Evolutionary conservation across 176 grass and related monocot genomes (phyloP).

Genomic region (maize (Zea mays)): DNA sequence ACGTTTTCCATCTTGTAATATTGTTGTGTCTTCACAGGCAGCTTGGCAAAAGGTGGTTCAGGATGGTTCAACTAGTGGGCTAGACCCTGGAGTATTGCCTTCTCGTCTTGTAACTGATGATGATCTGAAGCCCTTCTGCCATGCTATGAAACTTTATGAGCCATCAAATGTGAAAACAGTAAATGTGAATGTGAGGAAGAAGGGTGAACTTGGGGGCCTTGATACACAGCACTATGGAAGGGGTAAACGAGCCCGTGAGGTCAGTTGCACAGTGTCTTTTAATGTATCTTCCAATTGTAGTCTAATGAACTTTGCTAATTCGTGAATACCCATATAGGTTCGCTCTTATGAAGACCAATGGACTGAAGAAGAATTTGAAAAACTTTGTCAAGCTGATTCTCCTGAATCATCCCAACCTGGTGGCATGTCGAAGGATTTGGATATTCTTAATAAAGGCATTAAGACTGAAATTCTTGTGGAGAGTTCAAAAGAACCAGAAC

Average conservation of each 20-base stretch:
- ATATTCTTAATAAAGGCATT: slow-evolving; percentile 47
- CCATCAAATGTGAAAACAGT: slow-evolving; percentile 52
- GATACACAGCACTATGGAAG: slow-evolving; percentile 94
- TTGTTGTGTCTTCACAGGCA: slow-evolving; percentile 49
- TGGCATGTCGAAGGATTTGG: slow-evolving; percentile 50
- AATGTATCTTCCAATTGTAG: neutral
- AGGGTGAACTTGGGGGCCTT: slow-evolving; percentile 68
- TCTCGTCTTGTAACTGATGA: slow-evolving; percentile 92
- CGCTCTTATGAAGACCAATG: slow-evolving; percentile 98
- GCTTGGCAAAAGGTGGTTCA: slow-evolving; percentile 72
- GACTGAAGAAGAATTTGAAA: slow-evolving; percentile 99
- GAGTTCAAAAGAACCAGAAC: slow-evolving; percentile 45
- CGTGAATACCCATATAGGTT: slow-evolving; percentile 54
- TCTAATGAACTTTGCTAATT: slow-evolving; percentile 36
- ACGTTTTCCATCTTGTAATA: neutral
- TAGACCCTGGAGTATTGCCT: slow-evolving; percentile 53
- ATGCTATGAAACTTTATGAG: slow-evolving; percentile 89
- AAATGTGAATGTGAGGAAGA: slow-evolving; percentile 65
- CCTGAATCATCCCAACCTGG: slow-evolving; percentile 55
- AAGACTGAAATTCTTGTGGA: slow-evolving; percentile 55
- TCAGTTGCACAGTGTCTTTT: slow-evolving; percentile 41
- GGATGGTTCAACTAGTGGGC: slow-evolving; percentile 55
- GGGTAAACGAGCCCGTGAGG: slow-evolving; percentile 97
- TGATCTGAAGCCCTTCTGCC: slow-evolving; percentile 72
- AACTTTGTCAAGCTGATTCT: slow-evolving; percentile 93